Evolutionary conservation across 176 grass and related monocot genomes (phyloP).

Genomic region (Musa schizocarpa): DNA sequence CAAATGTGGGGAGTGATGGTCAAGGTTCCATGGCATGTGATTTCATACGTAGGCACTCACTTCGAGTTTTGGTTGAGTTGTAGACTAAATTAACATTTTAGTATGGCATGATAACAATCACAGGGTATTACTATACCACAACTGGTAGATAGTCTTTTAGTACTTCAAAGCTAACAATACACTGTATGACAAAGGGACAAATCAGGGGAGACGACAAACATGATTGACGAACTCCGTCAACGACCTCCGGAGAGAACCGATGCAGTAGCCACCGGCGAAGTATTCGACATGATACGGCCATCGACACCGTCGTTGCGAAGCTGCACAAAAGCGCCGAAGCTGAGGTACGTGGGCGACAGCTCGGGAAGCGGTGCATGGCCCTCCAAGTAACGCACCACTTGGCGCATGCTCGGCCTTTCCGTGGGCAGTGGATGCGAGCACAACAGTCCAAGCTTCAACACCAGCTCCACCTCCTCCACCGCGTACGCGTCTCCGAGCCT

Average conservation of each 20-base stretch:
- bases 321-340: not conserved
- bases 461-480: conserved; percentile 4
- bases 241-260: not conserved
- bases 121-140: too few relatives aligned
- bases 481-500: conserved; percentile 1
- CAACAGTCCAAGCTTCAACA: not conserved
- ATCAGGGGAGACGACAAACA: too few relatives aligned
- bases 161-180: too few relatives aligned
- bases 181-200: too few relatives aligned
- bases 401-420: not conserved
- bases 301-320: not conserved
- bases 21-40: too few relatives aligned
- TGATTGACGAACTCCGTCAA: not conserved
- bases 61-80: too few relatives aligned
- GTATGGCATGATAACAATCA: too few relatives aligned
- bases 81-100: too few relatives aligned
- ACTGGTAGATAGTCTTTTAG: too few relatives aligned
- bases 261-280: not conserved
- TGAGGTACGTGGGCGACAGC: not conserved
- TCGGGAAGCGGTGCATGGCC: not conserved
- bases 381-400: not conserved
- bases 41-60: too few relatives aligned
- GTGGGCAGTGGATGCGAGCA: not conserved
- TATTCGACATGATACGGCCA: not conserved
- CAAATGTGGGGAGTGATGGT: too few relatives aligned